Percentiles rank a stretch among this genome's conserved stretches.
These are phyloP conservation scores for Microbotryum scabiosae DNA, from an alignment of 1,284 basidiomycete genomes.

Conservation along the genomic window DNA sequence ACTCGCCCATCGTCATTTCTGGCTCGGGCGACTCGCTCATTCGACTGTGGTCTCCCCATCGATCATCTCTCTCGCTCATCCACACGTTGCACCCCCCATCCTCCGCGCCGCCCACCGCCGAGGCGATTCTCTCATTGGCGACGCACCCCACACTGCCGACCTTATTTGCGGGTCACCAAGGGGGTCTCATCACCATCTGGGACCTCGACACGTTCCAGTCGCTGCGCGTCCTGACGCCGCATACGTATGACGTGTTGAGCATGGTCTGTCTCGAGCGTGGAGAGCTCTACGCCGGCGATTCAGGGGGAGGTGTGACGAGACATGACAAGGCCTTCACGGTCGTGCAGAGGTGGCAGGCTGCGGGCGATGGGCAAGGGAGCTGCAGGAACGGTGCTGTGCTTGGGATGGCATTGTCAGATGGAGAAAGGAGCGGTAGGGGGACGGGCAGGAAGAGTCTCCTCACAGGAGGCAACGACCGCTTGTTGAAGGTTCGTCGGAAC, in stretches of 20 bases:
- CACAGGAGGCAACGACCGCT: constrained; percentile 75
- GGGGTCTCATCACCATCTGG: constrained; percentile 79
- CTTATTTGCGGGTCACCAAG: constrained; percentile 86
- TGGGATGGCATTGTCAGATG: too few species aligned
- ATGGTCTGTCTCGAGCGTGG: too few species aligned
- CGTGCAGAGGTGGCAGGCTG: constrained; percentile 63
- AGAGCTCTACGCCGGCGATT: constrained; percentile 65
- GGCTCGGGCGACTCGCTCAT: too few species aligned
- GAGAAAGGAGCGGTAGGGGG: too few species aligned
- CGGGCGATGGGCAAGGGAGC: neutral
- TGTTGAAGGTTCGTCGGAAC: constrained; percentile 56
- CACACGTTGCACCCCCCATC: too few species aligned
- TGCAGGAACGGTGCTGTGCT: too few species aligned
- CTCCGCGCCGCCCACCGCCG: constrained; percentile 38
- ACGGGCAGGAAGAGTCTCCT: constrained; percentile 45
- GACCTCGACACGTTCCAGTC: constrained; percentile 81
- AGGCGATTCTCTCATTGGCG: constrained; percentile 64
- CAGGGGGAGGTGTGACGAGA: constrained; percentile 69
- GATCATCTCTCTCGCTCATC: too few species aligned
- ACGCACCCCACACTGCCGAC: constrained; percentile 57
- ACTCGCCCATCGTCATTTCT: too few species aligned
- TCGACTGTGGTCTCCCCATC: too few species aligned
- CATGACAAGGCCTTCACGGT: constrained; percentile 77
- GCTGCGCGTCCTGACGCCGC: constrained; percentile 74
- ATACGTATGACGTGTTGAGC: constrained; percentile 40